Conservation (phyloP, 2,329 filamentous ascomycete species). For the Tolypocladium sp. region DNA sequence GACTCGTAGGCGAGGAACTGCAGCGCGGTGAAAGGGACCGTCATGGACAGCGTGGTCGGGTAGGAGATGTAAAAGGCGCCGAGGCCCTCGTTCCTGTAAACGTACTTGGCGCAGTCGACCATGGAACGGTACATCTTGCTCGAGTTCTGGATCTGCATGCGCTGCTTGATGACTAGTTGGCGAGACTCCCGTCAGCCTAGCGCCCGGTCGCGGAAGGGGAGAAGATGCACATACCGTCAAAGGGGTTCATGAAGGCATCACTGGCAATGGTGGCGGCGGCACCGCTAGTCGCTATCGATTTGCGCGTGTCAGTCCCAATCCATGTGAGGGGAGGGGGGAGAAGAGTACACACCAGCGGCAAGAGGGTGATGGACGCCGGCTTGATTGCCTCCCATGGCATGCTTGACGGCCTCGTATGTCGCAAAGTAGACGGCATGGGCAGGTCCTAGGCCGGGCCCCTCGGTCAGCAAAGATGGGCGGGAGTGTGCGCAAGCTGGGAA, state of each 20-base stretch:
- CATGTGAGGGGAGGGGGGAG: not conserved
- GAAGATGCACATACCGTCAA: constrained; percentile 64
- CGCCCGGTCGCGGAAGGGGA: not conserved
- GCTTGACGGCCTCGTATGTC: constrained; percentile 95
- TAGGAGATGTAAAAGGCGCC: constrained; percentile 97
- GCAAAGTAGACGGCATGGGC: constrained; percentile 98
- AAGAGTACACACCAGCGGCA: constrained; percentile 63
- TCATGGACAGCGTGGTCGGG: constrained; percentile 96
- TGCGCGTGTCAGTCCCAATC: not conserved
- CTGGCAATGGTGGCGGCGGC: constrained; percentile 93
- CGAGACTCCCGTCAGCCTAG: not conserved
- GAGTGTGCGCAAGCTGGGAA: constrained; percentile 3
- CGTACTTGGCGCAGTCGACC: constrained; percentile 74
- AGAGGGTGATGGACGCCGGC: constrained; percentile 82
- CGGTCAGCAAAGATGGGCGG: constrained; percentile 9
- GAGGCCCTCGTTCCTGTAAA: constrained; percentile 81
- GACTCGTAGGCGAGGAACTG: constrained; percentile 98
- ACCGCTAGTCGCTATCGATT: constrained; percentile 72
- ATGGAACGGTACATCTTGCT: constrained; percentile 77
- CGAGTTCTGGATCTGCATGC: constrained; percentile 98
- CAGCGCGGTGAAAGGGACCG: constrained; percentile 91
- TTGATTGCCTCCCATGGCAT: constrained; percentile 87
- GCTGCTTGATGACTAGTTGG: constrained; percentile 84
- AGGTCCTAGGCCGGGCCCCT: constrained; percentile 52
- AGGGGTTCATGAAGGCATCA: constrained; percentile 98